These are phyloP conservation scores for Blastocystis sp. DNA, from an alignment of 352 stramenopile genomes.

Conservation along the genomic window DNA sequence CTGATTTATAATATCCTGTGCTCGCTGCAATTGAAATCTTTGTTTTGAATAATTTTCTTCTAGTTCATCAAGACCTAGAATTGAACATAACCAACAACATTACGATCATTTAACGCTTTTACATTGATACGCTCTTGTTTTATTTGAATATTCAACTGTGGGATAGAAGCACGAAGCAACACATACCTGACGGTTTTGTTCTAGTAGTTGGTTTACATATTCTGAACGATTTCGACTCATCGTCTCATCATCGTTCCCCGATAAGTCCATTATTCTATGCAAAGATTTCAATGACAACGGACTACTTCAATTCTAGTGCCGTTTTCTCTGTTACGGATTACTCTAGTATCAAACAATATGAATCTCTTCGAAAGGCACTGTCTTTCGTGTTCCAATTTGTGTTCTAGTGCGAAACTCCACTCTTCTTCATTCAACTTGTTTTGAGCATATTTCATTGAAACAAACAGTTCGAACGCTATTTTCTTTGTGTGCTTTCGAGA, in stretches of 20 bases:
- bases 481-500: too few relatives aligned
- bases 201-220: slow-evolving; percentile 46
- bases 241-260: slow-evolving; percentile 51
- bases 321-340: not conserved
- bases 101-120: slow-evolving; percentile 49
- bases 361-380: not conserved
- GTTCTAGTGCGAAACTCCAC: not conserved
- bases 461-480: not conserved
- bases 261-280: not conserved
- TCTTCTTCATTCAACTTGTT: not conserved
- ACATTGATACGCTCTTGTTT: slow-evolving; percentile 55
- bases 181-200: slow-evolving; percentile 8
- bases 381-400: slow-evolving; percentile 39
- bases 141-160: slow-evolving; percentile 31
- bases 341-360: not conserved
- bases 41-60: slow-evolving; percentile 11
- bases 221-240: slow-evolving; percentile 50
- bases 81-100: not conserved
- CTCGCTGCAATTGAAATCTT: not conserved
- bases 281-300: not conserved
- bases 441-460: not conserved
- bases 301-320: not conserved
- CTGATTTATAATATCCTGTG: slow-evolving; percentile 25
- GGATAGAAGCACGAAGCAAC: not conserved
- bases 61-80: slow-evolving; percentile 5